These are phyloP conservation scores for Carex littledalei DNA, from an alignment of 176 grass and related monocot species.

Conservation along the genomic window DNA sequence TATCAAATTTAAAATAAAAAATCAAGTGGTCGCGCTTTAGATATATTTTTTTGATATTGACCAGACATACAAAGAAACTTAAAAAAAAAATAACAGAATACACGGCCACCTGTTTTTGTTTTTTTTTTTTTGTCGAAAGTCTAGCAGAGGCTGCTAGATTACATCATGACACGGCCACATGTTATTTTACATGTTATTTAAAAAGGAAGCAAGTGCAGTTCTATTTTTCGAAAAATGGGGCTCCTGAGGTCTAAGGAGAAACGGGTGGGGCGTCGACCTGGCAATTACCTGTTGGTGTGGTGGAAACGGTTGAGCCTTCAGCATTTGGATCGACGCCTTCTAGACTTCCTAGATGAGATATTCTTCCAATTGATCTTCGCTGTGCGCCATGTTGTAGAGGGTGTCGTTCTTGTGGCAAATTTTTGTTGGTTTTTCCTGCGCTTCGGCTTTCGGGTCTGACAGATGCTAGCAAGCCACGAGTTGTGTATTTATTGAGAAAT, in stretches of 20 bases:
- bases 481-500: neutral
- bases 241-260: neutral
- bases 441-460: conserved; percentile 29
- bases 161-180: too few species aligned
- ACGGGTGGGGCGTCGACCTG: neutral
- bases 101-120: too few species aligned
- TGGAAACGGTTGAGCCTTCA: neutral
- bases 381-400: conserved; percentile 21
- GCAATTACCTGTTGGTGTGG: neutral
- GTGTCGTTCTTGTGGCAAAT: neutral
- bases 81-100: too few species aligned
- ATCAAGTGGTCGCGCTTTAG: too few species aligned
- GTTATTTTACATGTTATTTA: too few species aligned
- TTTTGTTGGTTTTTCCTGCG: conserved; percentile 33
- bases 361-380: neutral
- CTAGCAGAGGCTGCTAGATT: too few species aligned
- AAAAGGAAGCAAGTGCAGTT: neutral
- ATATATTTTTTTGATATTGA: too few species aligned
- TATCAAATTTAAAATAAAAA: too few species aligned
- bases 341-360: neutral
- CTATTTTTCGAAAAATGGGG: neutral
- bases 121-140: too few species aligned
- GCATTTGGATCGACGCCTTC: neutral
- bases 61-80: too few species aligned
- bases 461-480: neutral